Percentiles rank a stretch among this genome's conserved stretches.
These are phyloP conservation scores for Collybia nuda DNA, from an alignment of 768 basidiomycete species.

Conservation along the genomic window DNA sequence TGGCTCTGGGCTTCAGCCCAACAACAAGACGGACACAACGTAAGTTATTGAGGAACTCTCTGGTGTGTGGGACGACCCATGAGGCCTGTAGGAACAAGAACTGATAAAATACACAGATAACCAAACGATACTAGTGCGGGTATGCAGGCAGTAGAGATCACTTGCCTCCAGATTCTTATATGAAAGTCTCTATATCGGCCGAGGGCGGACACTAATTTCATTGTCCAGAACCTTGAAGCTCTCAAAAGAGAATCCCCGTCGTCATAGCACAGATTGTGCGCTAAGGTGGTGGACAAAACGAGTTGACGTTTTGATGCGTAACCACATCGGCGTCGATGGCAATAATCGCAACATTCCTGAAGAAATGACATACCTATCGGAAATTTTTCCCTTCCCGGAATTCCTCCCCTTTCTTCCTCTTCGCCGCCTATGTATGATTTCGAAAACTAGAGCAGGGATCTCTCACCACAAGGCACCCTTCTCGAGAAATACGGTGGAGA, in stretches of 20 bases:
- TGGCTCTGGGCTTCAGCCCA: constrained; percentile 9
- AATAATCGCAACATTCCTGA: neutral
- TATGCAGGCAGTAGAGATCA: constrained; percentile 23
- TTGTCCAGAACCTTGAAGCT: constrained; percentile 10
- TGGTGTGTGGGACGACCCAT: constrained; percentile 16
- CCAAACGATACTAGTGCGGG: constrained; percentile 15
- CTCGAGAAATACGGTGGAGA: constrained; percentile 9
- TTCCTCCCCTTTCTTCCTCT: constrained; percentile 1
- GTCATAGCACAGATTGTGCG: neutral
- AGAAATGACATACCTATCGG: neutral
- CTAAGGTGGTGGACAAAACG: constrained; percentile 16
- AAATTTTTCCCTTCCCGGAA: constrained; percentile 3
- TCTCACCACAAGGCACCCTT: constrained; percentile 4
- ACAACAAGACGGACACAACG: constrained; percentile 10
- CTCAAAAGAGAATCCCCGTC: neutral
- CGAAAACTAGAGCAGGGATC: neutral
- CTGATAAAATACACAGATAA: neutral
- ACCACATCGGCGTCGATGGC: neutral
- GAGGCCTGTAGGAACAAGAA: no score
- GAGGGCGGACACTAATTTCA: constrained; percentile 6
- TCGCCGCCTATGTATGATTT: neutral
- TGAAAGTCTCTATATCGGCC: constrained; percentile 19
- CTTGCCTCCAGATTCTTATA: constrained; percentile 22
- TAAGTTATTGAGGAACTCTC: constrained; percentile 13
- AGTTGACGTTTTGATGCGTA: constrained; percentile 17